Evolutionary conservation across 306 rosid species (phyloP), one percentile per base, ranked within the genome.

Genomic region (Delonix regia): DNA sequence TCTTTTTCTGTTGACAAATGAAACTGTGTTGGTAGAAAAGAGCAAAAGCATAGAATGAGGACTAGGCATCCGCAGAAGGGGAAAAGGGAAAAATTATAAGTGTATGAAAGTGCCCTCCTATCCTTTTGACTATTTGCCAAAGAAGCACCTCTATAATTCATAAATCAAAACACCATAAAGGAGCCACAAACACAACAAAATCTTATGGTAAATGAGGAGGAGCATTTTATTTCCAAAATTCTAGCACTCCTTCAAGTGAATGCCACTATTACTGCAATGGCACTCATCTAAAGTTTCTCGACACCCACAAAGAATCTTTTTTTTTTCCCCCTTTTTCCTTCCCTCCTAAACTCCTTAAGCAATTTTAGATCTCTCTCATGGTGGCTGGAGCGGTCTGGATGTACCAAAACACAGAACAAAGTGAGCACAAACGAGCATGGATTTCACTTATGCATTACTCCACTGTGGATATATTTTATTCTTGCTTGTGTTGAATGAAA

Each of bases 401-500:
- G n/a, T n/a, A n/a, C n/a, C n/a, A n/a, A n/a, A n/a, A n/a, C n/a
- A n/a, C n/a, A n/a, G n/a, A n/a, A n/a, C n/a, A n/a, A n/a, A n/a
- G n/a, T n/a, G n/a, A n/a, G n/a, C n/a, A n/a, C n/a, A n/a, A n/a
- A n/a, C n/a, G n/a, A n/a, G n/a, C n/a, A n/a, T n/a, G n/a, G n/a
- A n/a, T n/a, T n/a, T n/a, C n/a, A n/a, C n/a, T n/a, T n/a, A n/a
- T n/a, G n/a, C n/a, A n/a, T n/a, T n/a, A n/a, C n/a, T n/a, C n/a
- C n/a, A n/a, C n/a, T n/a, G n/a, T n/a, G n/a, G n/a, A n/a, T n/a
- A n/a, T n/a, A n/a, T n/a, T n/a, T n/a, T n/a, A n/a, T n/a, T n/a
- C n/a, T n/a, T n/a, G n/a, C n/a, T 42, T 45, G 6, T 4, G 42
- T 48, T 60, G 61, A 78, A 45, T 70, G 71, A 47, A 78, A 44